Evolutionary conservation across 352 stramenopile species (phyloP).

Genomic region (Phytophthora rubi): DNA sequence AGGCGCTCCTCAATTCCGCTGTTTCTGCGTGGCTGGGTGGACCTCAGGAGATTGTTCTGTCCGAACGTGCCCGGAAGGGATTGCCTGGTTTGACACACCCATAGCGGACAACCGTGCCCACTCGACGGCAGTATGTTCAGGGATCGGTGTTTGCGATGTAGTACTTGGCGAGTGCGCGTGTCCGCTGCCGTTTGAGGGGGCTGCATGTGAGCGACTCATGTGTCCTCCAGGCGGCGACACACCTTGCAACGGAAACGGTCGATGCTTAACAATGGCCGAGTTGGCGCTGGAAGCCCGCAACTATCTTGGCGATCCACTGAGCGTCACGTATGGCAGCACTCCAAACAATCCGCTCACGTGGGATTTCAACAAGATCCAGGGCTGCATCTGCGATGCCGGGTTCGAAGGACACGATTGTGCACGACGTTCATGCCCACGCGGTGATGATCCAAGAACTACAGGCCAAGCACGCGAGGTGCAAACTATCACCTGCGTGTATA

Average conservation of each 20-base stretch:
- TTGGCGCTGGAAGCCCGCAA: conserved; percentile 52
- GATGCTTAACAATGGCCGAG: conserved; percentile 74
- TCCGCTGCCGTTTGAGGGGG: conserved; percentile 64
- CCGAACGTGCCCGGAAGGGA: conserved; percentile 63
- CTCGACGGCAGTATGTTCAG: conserved; percentile 60
- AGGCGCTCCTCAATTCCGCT: conserved; percentile 69
- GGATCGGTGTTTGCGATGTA: conserved; percentile 70
- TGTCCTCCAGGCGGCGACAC: conserved; percentile 57
- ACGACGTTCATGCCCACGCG: conserved; percentile 59
- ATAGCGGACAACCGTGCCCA: conserved; percentile 60
- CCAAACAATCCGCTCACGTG: conserved; percentile 79
- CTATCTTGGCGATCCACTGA: conserved; percentile 57
- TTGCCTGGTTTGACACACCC: conserved; percentile 79
- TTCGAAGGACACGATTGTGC: conserved; percentile 89
- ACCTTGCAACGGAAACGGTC: conserved; percentile 67
- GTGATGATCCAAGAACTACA: conserved; percentile 74
- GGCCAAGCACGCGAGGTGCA: conserved; percentile 69
- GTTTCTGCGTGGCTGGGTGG: conserved; percentile 65
- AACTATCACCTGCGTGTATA: conserved; percentile 59
- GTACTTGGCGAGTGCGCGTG: conserved; percentile 73
- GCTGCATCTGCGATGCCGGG: conserved; percentile 86
- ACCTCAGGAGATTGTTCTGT: conserved; percentile 74
- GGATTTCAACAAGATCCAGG: conserved; percentile 90
- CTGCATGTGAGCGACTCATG: conserved; percentile 72
- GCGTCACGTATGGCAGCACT: conserved; percentile 66